Base-by-base conservation (phyloP, 2,329 filamentous ascomycete genomes). In the Aspergillus transmontanensis region DNA sequence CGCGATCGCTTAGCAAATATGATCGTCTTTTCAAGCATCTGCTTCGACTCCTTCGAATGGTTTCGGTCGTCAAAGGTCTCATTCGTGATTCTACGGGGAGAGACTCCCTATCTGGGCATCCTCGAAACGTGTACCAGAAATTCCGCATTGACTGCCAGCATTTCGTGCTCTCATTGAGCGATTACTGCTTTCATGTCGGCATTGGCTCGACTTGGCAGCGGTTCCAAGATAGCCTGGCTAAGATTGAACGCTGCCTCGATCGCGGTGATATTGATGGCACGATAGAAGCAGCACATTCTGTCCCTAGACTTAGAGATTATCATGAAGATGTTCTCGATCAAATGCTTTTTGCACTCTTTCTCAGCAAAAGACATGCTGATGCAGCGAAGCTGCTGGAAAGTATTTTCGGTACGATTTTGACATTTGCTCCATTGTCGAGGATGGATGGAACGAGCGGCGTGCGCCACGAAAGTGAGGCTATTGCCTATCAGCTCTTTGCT, bases 21-120 rank as follows among this genome's bases (percentile, higher is more conserved):
- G 95, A 98, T 75, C 84, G 85, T 54, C 85, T 97, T 41, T 98
- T 97, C 81, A 91, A 89, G 69, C 84, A 92, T 19, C 80, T 97
- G 0, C 82, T 98, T 3, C 88, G 92, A 3, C 81, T 96, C 0
- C 77, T 93, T 14, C 88, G 95, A 39, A 89, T 97, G 86, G 81
- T 93, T 5, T 94, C 90, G 64, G 88, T 94, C 0, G 86, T 90
- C 12, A 87, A 88, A 59, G 84, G 87, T 63, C 81, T 93, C 9
- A 87, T 87, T 66, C 84, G 84, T 26, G 85, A 89, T 70, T 82
- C 86, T 2, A 85, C 76, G 7, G 66, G 67, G 11, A 73, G 76
- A 50, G 63, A 61, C 30, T 77, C 75, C 9, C 67, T 76, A 10
- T 74, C 73, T 7, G 73, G 70, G 50, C 72, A 73, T 58, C 63